Percentiles rank a stretch among this genome's conserved stretches.
These are phyloP conservation scores for Monilinia laxa DNA, from an alignment of 2,329 filamentous ascomycete species.

Conservation along the genomic window DNA sequence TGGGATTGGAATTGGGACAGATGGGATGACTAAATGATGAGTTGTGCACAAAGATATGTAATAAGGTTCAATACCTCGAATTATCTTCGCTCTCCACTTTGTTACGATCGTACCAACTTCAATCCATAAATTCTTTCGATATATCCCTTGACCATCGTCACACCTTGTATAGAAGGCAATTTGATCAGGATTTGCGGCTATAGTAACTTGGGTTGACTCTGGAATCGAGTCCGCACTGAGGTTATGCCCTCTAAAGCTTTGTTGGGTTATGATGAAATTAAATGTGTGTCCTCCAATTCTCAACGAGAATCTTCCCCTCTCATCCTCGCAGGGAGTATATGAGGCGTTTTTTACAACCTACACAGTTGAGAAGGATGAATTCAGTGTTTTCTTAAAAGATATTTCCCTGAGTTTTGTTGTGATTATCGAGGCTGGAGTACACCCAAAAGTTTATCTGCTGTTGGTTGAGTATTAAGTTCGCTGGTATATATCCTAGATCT, in stretches of 20 bases:
- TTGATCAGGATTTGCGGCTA: background rate
- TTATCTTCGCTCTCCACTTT: background rate
- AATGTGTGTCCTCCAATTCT: background rate
- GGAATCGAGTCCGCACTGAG: no score
- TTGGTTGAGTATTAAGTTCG: background rate
- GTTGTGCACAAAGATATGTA: background rate
- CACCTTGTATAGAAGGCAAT: background rate
- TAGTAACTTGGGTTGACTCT: background rate
- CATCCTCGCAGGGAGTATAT: background rate
- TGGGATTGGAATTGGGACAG: background rate
- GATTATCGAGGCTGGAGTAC: background rate
- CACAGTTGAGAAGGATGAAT: background rate
- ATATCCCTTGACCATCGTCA: background rate
- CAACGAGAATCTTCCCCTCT: background rate
- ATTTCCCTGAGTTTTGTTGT: background rate
- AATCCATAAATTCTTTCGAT: background rate
- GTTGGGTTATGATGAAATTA: background rate
- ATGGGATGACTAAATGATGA: background rate
- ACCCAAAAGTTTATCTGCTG: background rate
- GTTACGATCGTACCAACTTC: background rate
- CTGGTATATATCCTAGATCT: background rate
- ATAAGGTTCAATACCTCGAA: no score
- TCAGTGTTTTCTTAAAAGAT: background rate
- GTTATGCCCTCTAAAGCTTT: background rate
- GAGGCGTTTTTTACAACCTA: background rate